Base-by-base conservation (phyloP, 345 rosid species). In the Ceriops tagal region DNA sequence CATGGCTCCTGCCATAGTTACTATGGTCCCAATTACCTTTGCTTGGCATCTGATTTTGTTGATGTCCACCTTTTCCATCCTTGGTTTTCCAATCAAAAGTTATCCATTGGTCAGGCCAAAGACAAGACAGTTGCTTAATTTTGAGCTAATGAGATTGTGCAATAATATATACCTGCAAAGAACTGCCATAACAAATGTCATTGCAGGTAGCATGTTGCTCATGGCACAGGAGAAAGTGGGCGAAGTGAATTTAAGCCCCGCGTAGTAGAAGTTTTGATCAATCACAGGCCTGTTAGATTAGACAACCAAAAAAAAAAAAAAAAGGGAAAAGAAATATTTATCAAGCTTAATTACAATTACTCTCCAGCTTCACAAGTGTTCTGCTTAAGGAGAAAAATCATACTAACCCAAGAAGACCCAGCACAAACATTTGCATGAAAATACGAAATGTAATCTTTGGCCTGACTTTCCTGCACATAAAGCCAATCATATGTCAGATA, bases 1-100 rank as follows among this genome's bases (percentile, higher is more conserved):
- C 79, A 76, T 71, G 21, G 79, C 79, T 53, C 79, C 79, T 11
- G 53, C 75, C 21, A 76, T 75, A 22, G 75, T 71, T 37, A 76
- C 79, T 2, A 61, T 1, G 4, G 79, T 76, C 28, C 79, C 79
- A 9, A 76, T 58, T 68, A 76, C 67, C 58, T 76, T 76, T 47
- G 79, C 79, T 61, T 70, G 75, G 64, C 71, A 58, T 67, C 75
- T 55, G 24, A 71, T 62, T 66, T 62, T 76, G 65, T 62, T 76
- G 9, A 76, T 19, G 35, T 76, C 64, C 28, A 76, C 64, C 37
- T 55, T 66, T 62, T 76, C 79, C 71, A 76, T 71, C 64, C 78
- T 75, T 11, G 8, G 20, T 27, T 8, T 20, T 51, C 28, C 4
- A 61, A 18, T 4, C n/a, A 51, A 51, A 13, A 39, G 24, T 10